Evolutionary conservation across 306 rosid genomes (phyloP), one percentile per base, ranked within the genome.

Genomic region (Lotus japonicus): DNA sequence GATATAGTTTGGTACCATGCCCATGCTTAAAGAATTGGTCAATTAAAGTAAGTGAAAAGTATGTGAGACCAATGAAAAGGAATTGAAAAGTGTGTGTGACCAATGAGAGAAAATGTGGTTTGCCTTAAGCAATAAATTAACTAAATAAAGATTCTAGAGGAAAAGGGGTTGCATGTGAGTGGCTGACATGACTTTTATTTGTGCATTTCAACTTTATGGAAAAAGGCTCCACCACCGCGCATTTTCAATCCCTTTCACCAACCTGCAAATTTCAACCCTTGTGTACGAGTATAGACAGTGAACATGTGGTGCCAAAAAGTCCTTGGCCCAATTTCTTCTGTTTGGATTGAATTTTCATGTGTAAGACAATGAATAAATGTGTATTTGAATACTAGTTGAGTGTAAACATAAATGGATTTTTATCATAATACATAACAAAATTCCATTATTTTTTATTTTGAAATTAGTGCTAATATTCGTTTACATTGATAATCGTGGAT

Each of bases 121-220:
- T 31, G 42, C 28, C 36, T 57, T 61, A 2, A 4, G 5, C 8
- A 5, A 66, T n/a, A 0, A 9, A 21, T 12, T 10, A 13, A 23
- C 4, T n/a, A 43, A 71, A 48, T 51, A 71, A 48, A 58, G 50
- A 68, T 58, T 67, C 65, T 7, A 8, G 21, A 9, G 31, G n/a
- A 55, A 44, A 23, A 9, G 11, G 72, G 46, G 50, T 45, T 75
- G 86, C 89, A 84, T 82, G 89, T 84, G 92, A 76, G 77, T 50
- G 81, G 80, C 73, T 76, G 86, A 71, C 86, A 58, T 44, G 44
- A 77, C 71, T 75, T 74, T 76, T 79, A 71, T 78, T 64, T 51
- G 64, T 51, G 64, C 39, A 23, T 53, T 35, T 62, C 66, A 50
- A n/a, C 74, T 75, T 72, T 68, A 8, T 7, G 57, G 6, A 45